Percentiles rank a stretch among this genome's conserved stretches.
Conservation (phyloP, 164 flowering plant species). For the Kingdonia uniflora region DNA sequence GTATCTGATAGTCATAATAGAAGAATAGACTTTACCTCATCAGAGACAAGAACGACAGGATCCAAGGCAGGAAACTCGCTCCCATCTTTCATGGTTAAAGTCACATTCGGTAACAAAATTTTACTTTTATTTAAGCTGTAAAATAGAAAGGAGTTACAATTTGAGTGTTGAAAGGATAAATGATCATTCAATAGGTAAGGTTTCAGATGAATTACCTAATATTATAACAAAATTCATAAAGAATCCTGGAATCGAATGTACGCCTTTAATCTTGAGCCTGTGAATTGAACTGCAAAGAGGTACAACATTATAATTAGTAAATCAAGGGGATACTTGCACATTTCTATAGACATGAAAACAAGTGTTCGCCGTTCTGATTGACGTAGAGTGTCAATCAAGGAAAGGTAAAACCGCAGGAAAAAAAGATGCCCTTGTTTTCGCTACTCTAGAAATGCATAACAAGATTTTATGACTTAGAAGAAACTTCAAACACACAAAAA, state of each 20-base stretch:
- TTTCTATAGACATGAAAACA: background rate
- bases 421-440: constrained; percentile 51
- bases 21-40: constrained; percentile 22
- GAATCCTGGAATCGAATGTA: constrained; percentile 19
- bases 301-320: background rate
- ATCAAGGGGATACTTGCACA: background rate
- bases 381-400: constrained; percentile 67
- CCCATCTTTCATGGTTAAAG: constrained; percentile 26
- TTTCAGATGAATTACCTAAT: constrained; percentile 32
- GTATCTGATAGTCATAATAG: background rate
- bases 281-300: constrained; percentile 56
- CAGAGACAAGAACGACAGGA: constrained; percentile 16
- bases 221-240: constrained; percentile 73
- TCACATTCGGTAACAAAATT: constrained; percentile 15
- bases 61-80: constrained; percentile 17
- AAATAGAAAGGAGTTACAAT: background rate
- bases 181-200: background rate
- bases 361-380: constrained; percentile 65
- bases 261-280: constrained; percentile 24
- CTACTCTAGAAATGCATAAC: constrained; percentile 5
- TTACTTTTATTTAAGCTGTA: constrained; percentile 29
- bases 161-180: background rate
- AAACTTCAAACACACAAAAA: no score
- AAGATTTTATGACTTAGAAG: no score
- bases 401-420: constrained; percentile 74